Base-by-base conservation (phyloP, 2,329 filamentous ascomycete species). In the Aciculosporium take region DNA sequence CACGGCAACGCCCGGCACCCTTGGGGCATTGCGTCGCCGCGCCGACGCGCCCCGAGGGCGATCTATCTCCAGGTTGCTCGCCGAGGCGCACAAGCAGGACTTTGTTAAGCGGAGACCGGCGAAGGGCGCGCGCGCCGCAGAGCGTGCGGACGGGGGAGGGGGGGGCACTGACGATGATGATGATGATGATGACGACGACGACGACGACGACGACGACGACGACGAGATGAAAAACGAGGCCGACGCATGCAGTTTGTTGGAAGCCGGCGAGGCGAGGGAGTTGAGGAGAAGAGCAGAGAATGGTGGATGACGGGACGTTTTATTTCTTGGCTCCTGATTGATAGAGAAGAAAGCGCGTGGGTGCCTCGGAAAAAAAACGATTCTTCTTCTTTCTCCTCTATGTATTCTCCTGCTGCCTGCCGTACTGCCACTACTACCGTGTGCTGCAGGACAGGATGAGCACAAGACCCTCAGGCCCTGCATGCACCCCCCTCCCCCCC, bases 31-130 rank as follows among this genome's bases (percentile, higher is more conserved):
- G 45, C 48, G 59, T 44, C 57, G 61, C 7, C 58, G 59, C 37
- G 39, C 59, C 1, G 58, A 62, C 17, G 53, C 58, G 1, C 40
- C 50, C 6, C 49, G 43, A 46, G 50, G 38, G 42, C 61, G 60
- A 15, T 61, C 62, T 0, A 68, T 77, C 42, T 66, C 68, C 5
- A 76, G 71, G 12, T 77, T 87, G n/a, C 69, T 95, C 49, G 82
- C 85, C 4, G 73, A 80, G 46, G 89, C 89, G 5, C 91, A 96
- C 58, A 81, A 76, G 46, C 82, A 94, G 58, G 89, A 96, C 62
- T 96, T 95, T 57, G 84, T 93, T 62, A 82, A 91, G 65, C 83
- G 76, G 57, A 72, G 76, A 47, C 62, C 57, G 50, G 60, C 61
- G 1, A n/a, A n/a, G n/a, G 44, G 38, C 8, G 31, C 21, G 18